Evolutionary conservation across 176 grass and related monocot genomes (phyloP).

Genomic region (Paspalum notatum): DNA sequence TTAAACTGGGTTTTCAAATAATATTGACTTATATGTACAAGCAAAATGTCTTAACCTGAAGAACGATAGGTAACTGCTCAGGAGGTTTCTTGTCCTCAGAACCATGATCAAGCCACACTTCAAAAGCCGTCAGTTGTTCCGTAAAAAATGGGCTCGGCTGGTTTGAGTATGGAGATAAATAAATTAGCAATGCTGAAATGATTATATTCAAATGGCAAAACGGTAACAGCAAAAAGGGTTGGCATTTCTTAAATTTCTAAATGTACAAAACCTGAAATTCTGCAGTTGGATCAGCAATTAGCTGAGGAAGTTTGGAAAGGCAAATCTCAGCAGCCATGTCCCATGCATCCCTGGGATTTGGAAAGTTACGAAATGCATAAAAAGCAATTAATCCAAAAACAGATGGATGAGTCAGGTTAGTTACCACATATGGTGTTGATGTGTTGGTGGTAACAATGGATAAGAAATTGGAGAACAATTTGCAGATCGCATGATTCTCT

Average conservation of each 20-base stretch:
- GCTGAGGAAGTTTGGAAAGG: constrained; percentile 90
- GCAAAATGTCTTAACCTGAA: constrained; percentile 75
- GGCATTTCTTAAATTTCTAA: constrained; percentile 12
- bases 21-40: not conserved
- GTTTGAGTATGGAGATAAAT: constrained; percentile 35
- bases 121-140: constrained; percentile 96
- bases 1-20: constrained; percentile 14
- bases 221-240: constrained; percentile 28
- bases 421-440: constrained; percentile 99
- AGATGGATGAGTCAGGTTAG: constrained; percentile 17
- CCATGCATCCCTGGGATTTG: constrained; percentile 88
- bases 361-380: constrained; percentile 32
- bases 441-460: constrained; percentile 78
- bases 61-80: constrained; percentile 97
- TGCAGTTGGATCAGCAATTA: constrained; percentile 69
- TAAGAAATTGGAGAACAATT: constrained; percentile 93
- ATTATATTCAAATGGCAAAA: constrained; percentile 31
- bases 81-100: constrained; percentile 92
- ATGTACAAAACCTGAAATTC: constrained; percentile 84
- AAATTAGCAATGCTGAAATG: constrained; percentile 29
- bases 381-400: constrained; percentile 25
- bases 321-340: constrained; percentile 99
- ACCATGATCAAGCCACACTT: constrained; percentile 99
- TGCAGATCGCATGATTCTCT: constrained; percentile 96
- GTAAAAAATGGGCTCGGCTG: constrained; percentile 98